Percentiles rank a stretch among this genome's conserved stretches.
Evolutionary conservation across 169 alveolate genomes (phyloP).

Genomic region (Plasmodium knowlesi): DNA sequence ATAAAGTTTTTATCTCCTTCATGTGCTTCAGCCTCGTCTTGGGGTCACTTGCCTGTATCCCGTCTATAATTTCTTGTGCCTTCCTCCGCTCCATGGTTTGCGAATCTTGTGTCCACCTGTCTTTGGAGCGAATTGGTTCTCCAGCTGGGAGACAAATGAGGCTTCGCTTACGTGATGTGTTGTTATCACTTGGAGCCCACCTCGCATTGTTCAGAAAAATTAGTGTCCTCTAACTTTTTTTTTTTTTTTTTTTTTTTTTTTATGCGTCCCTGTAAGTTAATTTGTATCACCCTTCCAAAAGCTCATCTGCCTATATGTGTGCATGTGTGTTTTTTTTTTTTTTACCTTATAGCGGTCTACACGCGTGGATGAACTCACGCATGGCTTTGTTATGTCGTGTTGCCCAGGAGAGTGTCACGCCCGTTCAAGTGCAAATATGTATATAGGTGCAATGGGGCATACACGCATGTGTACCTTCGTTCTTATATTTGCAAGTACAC

Average conservation of each 20-base stretch:
- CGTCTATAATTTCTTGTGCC: conserved; percentile 67
- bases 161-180: not conserved
- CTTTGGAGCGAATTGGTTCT: not conserved
- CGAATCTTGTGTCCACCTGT: not conserved
- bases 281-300: not conserved
- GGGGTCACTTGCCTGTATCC: conserved; percentile 56
- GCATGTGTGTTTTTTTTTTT: not conserved
- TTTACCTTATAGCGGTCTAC: not conserved
- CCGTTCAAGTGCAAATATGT: not conserved
- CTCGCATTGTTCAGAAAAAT: not conserved
- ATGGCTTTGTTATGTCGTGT: not conserved
- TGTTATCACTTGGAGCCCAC: not conserved
- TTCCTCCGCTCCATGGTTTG: conserved; percentile 1
- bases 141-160: not conserved
- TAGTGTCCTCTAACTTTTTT: not conserved
- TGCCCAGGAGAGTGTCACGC: not conserved
- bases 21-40: conserved; percentile 35
- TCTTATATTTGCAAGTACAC: not conserved
- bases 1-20: conserved; percentile 50
- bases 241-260: too few relatives aligned
- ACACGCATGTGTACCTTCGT: not conserved
- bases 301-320: not conserved
- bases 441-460: not conserved
- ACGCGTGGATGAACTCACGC: not conserved
- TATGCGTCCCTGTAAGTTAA: not conserved